These are phyloP conservation scores for Hymenoscyphus albidus DNA, from an alignment of 2,329 filamentous ascomycete species.

Conservation along the genomic window DNA sequence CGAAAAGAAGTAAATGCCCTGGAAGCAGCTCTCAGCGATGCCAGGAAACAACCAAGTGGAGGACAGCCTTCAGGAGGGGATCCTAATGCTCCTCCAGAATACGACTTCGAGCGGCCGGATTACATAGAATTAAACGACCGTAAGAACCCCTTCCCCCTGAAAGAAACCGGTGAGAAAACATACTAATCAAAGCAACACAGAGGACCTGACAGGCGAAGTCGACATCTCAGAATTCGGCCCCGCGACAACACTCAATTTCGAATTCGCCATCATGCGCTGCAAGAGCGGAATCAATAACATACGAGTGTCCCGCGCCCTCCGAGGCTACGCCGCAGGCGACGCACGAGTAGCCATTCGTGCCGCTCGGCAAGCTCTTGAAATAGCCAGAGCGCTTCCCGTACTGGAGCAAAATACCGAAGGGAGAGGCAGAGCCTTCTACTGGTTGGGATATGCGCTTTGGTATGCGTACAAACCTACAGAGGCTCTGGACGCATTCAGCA, in stretches of 20 bases:
- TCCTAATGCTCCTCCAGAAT: neutral
- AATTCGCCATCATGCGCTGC: neutral
- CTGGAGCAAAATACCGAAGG: neutral
- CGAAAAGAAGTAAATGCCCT: neutral
- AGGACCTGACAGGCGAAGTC: neutral
- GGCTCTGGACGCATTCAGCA: neutral
- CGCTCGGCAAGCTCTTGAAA: neutral
- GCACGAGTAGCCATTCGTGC: neutral
- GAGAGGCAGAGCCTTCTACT: neutral
- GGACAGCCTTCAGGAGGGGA: neutral
- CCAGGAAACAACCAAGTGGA: neutral
- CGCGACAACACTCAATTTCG: neutral
- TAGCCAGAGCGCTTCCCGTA: neutral
- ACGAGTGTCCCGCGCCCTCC: neutral
- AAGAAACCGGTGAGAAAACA: neutral
- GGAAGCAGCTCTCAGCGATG: neutral
- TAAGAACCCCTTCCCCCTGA: neutral
- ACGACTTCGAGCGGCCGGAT: neutral
- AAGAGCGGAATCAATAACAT: neutral
- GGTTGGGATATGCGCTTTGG: neutral
- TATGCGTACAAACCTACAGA: neutral
- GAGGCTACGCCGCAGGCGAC: neutral
- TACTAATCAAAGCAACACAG: neutral
- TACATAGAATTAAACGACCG: neutral
- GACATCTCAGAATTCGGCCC: neutral